phyloP scores from a whole-genome alignment of 2,329 filamentous ascomycete genomes.

The Epichloe sylvatica region DNA sequence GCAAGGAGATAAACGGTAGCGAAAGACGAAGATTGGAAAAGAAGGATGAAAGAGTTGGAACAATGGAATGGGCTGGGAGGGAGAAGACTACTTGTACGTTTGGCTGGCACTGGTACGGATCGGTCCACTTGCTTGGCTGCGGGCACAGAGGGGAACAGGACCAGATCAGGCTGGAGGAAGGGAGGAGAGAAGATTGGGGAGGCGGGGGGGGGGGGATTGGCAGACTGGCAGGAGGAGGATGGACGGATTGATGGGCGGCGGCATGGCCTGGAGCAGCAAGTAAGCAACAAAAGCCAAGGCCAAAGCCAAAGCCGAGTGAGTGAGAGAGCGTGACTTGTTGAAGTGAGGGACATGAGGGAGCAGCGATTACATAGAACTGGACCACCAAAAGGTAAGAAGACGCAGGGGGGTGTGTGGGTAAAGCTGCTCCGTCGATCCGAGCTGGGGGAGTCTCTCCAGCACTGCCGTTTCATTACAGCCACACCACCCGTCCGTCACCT shows the following conservation, averaged over 20 bases:
- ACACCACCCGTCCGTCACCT: background rate
- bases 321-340: background rate
- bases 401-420: background rate
- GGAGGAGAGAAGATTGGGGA: background rate
- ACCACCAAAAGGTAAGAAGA: background rate
- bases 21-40: background rate
- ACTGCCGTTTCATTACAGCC: conserved; percentile 1
- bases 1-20: background rate
- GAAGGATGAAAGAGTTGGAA: background rate
- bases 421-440: background rate
- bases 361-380: background rate
- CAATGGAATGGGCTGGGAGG: conserved; percentile 1
- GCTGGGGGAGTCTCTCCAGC: background rate
- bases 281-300: background rate
- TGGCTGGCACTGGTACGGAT: conserved; percentile 2
- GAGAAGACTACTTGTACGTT: conserved; percentile 8
- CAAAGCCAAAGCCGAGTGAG: background rate
- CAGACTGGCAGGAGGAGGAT: background rate
- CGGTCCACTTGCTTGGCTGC: background rate
- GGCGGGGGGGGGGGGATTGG: background rate
- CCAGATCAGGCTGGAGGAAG: background rate
- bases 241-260: background rate
- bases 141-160: background rate
- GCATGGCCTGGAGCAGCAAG: background rate
- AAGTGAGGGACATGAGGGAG: background rate